Evolutionary conservation across 257 asterid species (phyloP).

Genomic region (Penstemon davidsonii): DNA sequence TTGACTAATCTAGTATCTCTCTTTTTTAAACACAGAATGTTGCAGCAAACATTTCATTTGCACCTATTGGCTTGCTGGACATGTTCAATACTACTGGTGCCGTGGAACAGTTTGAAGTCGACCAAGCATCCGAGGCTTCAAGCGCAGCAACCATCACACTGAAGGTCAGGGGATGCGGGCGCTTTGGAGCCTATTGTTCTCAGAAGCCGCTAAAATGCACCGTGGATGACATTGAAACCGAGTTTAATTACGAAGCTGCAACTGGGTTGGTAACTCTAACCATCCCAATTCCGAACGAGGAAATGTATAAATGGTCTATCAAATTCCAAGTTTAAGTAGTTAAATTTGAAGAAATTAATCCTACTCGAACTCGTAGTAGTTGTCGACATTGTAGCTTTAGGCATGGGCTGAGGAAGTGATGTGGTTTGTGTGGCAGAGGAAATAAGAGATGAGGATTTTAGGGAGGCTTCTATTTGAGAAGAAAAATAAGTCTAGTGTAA

Average conservation of each 20-base stretch:
- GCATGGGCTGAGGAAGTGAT: conserved; percentile 3
- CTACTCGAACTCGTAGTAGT: neutral
- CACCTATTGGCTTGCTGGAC: conserved; percentile 86
- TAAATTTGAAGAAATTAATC: neutral
- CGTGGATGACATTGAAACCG: conserved; percentile 45
- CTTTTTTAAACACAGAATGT: conserved; percentile 48
- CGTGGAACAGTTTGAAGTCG: conserved; percentile 59
- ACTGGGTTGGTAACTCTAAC: conserved; percentile 59
- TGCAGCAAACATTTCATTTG: conserved; percentile 46
- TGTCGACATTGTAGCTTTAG: neutral
- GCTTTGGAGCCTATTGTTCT: conserved; percentile 71
- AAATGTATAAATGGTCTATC: conserved; percentile 69
- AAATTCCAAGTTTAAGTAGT: conserved; percentile 52
- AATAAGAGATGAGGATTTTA: neutral
- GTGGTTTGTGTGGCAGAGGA: neutral
- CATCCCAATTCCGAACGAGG: conserved; percentile 58
- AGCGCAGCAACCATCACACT: conserved; percentile 49
- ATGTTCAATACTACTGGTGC: conserved; percentile 94
- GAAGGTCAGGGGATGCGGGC: conserved; percentile 80
- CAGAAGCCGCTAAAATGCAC: conserved; percentile 62
- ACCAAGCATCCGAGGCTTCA: conserved; percentile 27
- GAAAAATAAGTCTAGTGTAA: neutral
- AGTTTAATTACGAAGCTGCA: conserved; percentile 45
- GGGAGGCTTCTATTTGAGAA: neutral
- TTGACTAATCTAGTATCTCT: conserved; percentile 12